These are phyloP conservation scores for Gentiana macrophylla DNA, from an alignment of 257 asterid species.

Conservation along the genomic window DNA sequence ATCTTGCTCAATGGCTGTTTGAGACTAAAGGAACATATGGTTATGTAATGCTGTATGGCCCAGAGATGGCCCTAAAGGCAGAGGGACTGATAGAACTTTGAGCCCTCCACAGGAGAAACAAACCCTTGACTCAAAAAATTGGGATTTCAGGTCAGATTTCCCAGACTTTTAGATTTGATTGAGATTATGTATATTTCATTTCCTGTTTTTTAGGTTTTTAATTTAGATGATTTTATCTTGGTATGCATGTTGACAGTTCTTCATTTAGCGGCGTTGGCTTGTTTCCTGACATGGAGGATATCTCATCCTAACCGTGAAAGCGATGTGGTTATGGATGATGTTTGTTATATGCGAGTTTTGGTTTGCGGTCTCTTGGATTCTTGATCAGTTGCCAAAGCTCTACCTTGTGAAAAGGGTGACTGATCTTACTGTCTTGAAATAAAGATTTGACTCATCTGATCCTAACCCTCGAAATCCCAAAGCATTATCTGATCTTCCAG, in stretches of 20 bases:
- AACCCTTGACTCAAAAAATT: conserved; percentile 69
- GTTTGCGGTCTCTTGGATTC: conserved; percentile 91
- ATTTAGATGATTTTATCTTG: no score
- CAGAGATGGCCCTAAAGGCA: conserved; percentile 56
- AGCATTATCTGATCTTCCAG: conserved; percentile 73
- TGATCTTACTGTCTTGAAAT: conserved; percentile 59
- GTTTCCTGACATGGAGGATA: conserved; percentile 78
- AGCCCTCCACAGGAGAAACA: conserved; percentile 73
- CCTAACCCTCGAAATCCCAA: conserved; percentile 73
- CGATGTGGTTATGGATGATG: conserved; percentile 89
- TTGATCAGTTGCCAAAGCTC: conserved; percentile 83
- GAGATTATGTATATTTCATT: no score
- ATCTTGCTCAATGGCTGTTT: conserved; percentile 72
- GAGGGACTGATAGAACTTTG: conserved; percentile 44
- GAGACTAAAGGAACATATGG: conserved; percentile 98
- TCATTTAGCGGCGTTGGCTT: conserved; percentile 65
- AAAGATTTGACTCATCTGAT: conserved; percentile 65
- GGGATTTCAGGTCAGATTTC: conserved; percentile 56
- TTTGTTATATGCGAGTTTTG: conserved; percentile 82
- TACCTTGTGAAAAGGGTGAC: conserved; percentile 78
- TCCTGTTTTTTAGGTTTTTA: no score
- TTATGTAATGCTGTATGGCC: conserved; percentile 92
- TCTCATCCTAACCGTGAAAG: conserved; percentile 81
- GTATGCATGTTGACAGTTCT: conserved; percentile 56
- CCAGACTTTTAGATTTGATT: no score